These are phyloP conservation scores for Petasospora fabianii DNA, from an alignment of 1,139 yeast species.

Conservation along the genomic window DNA sequence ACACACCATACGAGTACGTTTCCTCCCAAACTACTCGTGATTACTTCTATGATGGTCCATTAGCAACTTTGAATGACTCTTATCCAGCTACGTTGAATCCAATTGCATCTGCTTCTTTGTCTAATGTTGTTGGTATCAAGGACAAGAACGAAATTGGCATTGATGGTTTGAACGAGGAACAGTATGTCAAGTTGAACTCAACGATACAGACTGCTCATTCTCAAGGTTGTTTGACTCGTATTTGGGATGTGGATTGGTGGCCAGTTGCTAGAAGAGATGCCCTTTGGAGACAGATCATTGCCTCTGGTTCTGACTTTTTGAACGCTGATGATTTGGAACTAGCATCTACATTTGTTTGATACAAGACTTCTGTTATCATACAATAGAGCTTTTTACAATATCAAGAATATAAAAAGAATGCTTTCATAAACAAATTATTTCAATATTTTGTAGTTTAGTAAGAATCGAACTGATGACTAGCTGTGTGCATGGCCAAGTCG, in stretches of 20 bases:
- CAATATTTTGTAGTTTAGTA: too few species aligned
- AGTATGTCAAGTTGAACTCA: constrained; percentile 28
- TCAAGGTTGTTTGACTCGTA: constrained; percentile 38
- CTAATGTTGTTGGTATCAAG: constrained; percentile 12
- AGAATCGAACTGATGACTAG: too few species aligned
- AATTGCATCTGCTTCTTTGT: constrained; percentile 24
- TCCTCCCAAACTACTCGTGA: constrained; percentile 21
- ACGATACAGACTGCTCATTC: constrained; percentile 37
- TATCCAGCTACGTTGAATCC: constrained; percentile 24
- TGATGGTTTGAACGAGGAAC: constrained; percentile 27
- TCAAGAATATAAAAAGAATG: too few species aligned
- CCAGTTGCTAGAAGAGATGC: constrained; percentile 37
- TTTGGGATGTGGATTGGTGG: constrained; percentile 55
- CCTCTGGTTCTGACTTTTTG: constrained; percentile 39
- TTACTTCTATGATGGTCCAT: constrained; percentile 26
- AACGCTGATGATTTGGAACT: constrained; percentile 45
- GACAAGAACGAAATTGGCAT: constrained; percentile 12
- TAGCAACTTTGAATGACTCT: constrained; percentile 13
- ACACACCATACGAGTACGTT: constrained; percentile 33
- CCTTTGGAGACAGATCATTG: constrained; percentile 39
- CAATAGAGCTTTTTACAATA: too few species aligned
- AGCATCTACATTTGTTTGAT: constrained; percentile 14
- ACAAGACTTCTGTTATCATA: too few species aligned
- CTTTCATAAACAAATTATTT: too few species aligned
- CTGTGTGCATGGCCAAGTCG: too few species aligned